Conservation (phyloP, 225 moss, liverwort and hornwort genomes). For the Ulota crispa region DNA sequence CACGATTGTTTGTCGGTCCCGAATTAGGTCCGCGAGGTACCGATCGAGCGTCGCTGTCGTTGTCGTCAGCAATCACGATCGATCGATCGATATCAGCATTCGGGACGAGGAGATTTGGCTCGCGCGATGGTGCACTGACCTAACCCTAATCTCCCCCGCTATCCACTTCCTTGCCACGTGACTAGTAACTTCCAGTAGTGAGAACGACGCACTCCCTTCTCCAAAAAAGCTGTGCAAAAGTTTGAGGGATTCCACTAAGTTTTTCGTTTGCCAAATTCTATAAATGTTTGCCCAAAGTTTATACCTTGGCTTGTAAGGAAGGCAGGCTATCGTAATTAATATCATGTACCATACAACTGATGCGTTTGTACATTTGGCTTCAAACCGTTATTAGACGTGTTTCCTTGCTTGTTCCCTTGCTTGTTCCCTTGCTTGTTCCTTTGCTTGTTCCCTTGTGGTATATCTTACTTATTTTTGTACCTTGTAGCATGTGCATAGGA, state of each 20-base stretch:
- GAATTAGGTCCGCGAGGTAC: conserved; percentile 13
- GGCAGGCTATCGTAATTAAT: neutral
- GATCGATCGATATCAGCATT: conserved; percentile 4
- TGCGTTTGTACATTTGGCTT: neutral
- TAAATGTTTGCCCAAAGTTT: neutral
- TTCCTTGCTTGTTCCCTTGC: neutral
- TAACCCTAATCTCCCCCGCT: conserved; percentile 37
- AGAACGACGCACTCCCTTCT: neutral
- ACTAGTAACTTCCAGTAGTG: conserved; percentile 17
- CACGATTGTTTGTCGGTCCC: neutral
- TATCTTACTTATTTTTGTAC: too few species aligned
- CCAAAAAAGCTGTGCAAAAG: conserved; percentile 10
- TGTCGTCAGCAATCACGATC: conserved; percentile 22
- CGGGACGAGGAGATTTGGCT: conserved; percentile 10
- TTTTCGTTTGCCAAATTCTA: too few species aligned
- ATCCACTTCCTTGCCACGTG: conserved; percentile 35
- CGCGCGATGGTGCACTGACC: conserved; percentile 24
- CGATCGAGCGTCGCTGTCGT: neutral
- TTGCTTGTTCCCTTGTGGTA: neutral
- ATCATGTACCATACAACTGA: neutral
- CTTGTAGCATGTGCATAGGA: too few species aligned
- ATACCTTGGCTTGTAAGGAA: neutral
- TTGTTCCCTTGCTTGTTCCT: neutral
- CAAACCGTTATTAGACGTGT: too few species aligned
- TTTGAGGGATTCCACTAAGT: neutral